phyloP scores from a whole-genome alignment of 2,329 filamentous ascomycete genomes.

The Xylaria sp. region DNA sequence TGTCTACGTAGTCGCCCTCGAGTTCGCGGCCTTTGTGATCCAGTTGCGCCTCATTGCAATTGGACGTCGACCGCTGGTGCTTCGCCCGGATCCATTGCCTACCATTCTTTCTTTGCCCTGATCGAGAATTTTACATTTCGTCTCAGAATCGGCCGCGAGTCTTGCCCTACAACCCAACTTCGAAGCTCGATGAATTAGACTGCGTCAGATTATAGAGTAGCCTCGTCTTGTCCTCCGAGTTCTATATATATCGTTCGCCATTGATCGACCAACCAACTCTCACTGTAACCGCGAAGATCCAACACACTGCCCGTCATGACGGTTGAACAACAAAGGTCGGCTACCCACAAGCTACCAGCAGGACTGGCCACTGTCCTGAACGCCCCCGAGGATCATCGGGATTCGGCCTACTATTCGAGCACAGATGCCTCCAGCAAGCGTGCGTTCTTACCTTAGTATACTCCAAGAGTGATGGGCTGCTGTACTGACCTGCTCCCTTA shows the following conservation, averaged over 20 bases:
- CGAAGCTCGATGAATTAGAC: slow-evolving; percentile 22
- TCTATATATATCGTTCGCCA: slow-evolving; percentile 7
- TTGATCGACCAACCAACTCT: slow-evolving; percentile 9
- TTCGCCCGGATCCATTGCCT: slow-evolving; percentile 40
- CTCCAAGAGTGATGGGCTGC: slow-evolving; percentile 7
- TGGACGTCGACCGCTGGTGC: slow-evolving; percentile 44
- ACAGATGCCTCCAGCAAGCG: slow-evolving; percentile 64
- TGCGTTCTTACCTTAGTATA: slow-evolving; percentile 49
- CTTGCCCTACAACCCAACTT: slow-evolving; percentile 13
- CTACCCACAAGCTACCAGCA: slow-evolving; percentile 59
- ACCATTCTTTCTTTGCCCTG: slow-evolving; percentile 19
- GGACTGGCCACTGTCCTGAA: slow-evolving; percentile 65
- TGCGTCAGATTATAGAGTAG: slow-evolving; percentile 9
- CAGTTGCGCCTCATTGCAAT: slow-evolving; percentile 48
- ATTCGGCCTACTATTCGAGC: slow-evolving; percentile 64
- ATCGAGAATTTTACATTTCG: slow-evolving; percentile 13
- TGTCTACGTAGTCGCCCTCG: slow-evolving; percentile 18
- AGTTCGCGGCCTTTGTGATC: slow-evolving; percentile 36
- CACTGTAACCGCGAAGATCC: neutral
- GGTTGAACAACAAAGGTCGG: slow-evolving; percentile 50
- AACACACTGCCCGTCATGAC: slow-evolving; percentile 48
- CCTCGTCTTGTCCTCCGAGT: neutral
- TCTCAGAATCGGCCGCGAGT: slow-evolving; percentile 8
- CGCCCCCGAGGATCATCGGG: slow-evolving; percentile 61
- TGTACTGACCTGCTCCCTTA: slow-evolving; percentile 46